Evolutionary conservation across 148 eudicot species (phyloP).

Genomic region (Cornus kousa): DNA sequence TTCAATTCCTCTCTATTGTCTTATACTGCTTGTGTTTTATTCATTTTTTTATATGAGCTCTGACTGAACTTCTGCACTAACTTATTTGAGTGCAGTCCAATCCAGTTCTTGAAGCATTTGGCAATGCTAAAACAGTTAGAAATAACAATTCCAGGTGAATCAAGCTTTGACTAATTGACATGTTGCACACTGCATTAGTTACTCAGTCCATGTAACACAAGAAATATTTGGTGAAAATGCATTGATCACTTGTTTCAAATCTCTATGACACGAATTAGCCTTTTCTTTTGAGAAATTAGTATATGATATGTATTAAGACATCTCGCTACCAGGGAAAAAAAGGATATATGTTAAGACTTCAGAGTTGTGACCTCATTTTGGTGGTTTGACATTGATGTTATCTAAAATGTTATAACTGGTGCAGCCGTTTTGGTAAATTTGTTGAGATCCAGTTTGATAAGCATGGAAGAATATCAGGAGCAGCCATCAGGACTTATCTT

Average conservation of each 20-base stretch:
- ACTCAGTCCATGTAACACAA: neutral
- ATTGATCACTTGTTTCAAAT: neutral
- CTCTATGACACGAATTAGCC: neutral
- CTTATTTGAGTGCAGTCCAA: conserved; percentile 74
- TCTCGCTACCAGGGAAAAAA: too few relatives aligned
- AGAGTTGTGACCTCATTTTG: neutral
- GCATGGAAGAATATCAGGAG: conserved; percentile 99
- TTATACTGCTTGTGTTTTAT: neutral
- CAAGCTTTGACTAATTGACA: neutral
- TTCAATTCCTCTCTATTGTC: neutral
- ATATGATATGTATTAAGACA: neutral
- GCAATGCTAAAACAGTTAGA: conserved; percentile 98
- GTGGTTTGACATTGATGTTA: conserved; percentile 7
- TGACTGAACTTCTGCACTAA: conserved; percentile 6
- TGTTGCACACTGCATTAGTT: neutral
- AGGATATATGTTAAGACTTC: neutral
- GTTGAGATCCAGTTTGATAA: conserved; percentile 99
- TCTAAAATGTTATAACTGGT: conserved; percentile 11
- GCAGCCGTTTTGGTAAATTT: conserved; percentile 98
- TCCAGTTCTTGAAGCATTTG: conserved; percentile 99
- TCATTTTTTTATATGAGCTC: neutral
- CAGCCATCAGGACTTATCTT: conserved; percentile 97
- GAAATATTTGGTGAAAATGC: neutral
- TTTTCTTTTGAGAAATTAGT: neutral
- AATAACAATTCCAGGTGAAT: conserved; percentile 95